Evolutionary conservation across 768 basidiomycete genomes (phyloP), one percentile per base, ranked within the genome.

Genomic region (Steccherinum ochraceum): DNA sequence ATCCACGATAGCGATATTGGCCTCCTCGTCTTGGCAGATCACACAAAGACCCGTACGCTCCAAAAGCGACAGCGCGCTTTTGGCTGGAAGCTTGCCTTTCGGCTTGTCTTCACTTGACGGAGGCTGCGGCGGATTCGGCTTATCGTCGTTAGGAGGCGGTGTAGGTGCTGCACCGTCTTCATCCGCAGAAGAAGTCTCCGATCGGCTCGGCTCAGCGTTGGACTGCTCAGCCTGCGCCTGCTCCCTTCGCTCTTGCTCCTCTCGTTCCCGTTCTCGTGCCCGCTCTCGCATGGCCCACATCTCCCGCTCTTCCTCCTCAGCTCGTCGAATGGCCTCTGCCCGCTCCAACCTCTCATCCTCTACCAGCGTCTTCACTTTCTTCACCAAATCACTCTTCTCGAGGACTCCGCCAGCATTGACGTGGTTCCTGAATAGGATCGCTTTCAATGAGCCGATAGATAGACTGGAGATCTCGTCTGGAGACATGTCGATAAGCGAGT

Each of bases 1-100:
- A 67, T 96, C 93, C 12, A 95, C 87, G 49, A 93, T 83, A 2
- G 92, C 93, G 51, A 96, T 89, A 57, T 88, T 93, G 0, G 93
- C 93, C 56, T 95, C 93, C 52, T 93, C 89, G 55, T 96, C 93
- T 62, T 94, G 93, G 61, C 93, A 96, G 10, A 96, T 79, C 0
- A 95, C 89, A 64, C 93, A 96, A 3, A 93, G 67, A 1, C 93
- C 92, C 7, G 79, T 77, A 20, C 84, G 77, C 54, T 90, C 88
- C 12, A 77, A 62, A 35, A 71, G 67, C 1, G 72, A 65, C 1
- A 66, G 62, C 59, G 71, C 65, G 25, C 67, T 66, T 52, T 69
- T 64, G 7, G 72, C 54, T 7, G 30, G 30, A 7, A 35, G 7
- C 30, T 35, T 35, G 16, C 30, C 30, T 35, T 50, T 35, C 44